phyloP scores from a whole-genome alignment of 140 eudicot genomes.

The Ambrosia hybrid region DNA sequence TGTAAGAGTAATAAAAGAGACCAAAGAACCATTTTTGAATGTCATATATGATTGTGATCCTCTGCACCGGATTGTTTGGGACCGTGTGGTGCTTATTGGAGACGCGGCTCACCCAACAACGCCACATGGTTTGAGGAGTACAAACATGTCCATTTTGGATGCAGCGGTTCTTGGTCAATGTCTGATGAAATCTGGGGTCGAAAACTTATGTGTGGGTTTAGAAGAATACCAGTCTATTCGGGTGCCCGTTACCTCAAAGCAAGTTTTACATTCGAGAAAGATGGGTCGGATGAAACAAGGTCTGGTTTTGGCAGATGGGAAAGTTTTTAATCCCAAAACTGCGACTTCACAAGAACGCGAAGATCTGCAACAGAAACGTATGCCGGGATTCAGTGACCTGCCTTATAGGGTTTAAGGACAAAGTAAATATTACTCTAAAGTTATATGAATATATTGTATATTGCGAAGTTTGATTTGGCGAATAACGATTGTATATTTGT shows the following conservation, averaged over 20 bases:
- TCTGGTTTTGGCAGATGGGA: slow-evolving; percentile 34
- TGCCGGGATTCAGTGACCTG: slow-evolving; percentile 53
- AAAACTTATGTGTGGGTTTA: slow-evolving; percentile 40
- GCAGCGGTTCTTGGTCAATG: slow-evolving; percentile 78
- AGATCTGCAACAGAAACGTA: slow-evolving; percentile 61
- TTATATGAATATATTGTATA: slow-evolving; percentile 9
- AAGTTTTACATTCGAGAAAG: slow-evolving; percentile 62
- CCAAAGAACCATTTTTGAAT: slow-evolving; percentile 71
- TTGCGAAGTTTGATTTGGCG: no score
- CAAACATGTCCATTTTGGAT: slow-evolving; percentile 87
- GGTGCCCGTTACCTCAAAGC: slow-evolving; percentile 55
- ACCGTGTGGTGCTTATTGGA: slow-evolving; percentile 71
- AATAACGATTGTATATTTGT: not conserved
- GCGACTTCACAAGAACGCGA: slow-evolving; percentile 45
- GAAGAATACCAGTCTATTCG: slow-evolving; percentile 62
- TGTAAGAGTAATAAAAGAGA: slow-evolving; percentile 52
- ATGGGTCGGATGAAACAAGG: slow-evolving; percentile 82
- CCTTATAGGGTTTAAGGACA: not conserved
- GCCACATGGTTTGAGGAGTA: slow-evolving; percentile 88
- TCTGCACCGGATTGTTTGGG: slow-evolving; percentile 55
- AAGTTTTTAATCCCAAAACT: slow-evolving; percentile 48
- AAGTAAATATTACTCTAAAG: slow-evolving; percentile 25
- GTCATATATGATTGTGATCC: slow-evolving; percentile 84
- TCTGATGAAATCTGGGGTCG: slow-evolving; percentile 58
- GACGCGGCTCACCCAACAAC: slow-evolving; percentile 95